Base-by-base conservation (phyloP, 176 grass and related monocot species). In the Cymbopogon citratus region DNA sequence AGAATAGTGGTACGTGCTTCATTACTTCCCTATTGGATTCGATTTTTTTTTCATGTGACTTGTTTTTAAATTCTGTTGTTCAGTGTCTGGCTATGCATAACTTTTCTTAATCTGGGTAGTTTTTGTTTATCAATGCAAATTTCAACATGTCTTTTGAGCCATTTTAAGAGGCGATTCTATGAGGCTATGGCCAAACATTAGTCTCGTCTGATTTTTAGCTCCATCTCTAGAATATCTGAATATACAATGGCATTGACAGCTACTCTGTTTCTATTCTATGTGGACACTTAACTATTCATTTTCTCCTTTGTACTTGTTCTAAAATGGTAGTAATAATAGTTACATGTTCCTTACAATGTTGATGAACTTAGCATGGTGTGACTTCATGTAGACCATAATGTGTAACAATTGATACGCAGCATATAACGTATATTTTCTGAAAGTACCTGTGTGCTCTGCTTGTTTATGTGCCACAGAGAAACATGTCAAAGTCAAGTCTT, bases 1-100 rank as follows among this genome's bases (percentile, higher is more conserved):
- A 39, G 45, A 75, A 51, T 59, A 74, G 29, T 24, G 88, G 83
- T 85, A 73, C 9, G 39, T 77, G 78, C 83, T 82, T 46, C 79
- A 78, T 67, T 69, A 46, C 15, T 48, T 79, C 40, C 5, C 12
- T 59, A 27, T 57, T 21, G 61, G 21, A 24, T 87, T 78, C 4
- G 39, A 2, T 21, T 69, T 21, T 4, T 10, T 24, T 33, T 33
- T 65, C 13, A 23, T 60, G 8, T 48, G 48, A 61, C 25, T 67
- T 76, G 57, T 76, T 15, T 15, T 4, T 71, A 9, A 9, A 54
- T 74, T 14, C 44, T 71, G n/a, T 63, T 16, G 21, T 52, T 60
- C 12, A 39, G 39, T 29, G 3, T 71, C 38, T 51, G 29, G 1
- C 19, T 25, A n/a, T 36, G 19, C 12, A 31, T 78, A 64, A 19